Evolutionary conservation across 371 early-diverging fungal species (phyloP).

Genomic region (Rhizopus stolonifer): DNA sequence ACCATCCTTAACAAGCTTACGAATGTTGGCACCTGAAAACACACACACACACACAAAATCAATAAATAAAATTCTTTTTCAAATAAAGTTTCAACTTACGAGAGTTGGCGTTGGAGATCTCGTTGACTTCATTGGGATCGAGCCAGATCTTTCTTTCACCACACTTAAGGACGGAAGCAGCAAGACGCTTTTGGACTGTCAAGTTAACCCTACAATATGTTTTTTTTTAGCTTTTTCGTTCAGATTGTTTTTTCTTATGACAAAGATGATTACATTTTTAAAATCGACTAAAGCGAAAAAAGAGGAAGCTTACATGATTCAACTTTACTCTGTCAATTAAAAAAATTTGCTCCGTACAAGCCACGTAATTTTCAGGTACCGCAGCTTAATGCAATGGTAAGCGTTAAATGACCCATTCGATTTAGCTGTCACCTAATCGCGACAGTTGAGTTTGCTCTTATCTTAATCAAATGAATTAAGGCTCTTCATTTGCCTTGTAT

Average conservation of each 20-base stretch:
- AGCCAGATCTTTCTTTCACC: constrained; percentile 99
- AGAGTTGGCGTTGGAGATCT: constrained; percentile 96
- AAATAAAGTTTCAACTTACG: constrained; percentile 45
- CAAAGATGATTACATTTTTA: constrained; percentile 1
- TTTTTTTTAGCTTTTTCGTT: no score
- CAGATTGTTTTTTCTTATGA: neutral
- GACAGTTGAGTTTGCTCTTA: no score
- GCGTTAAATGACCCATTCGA: no score
- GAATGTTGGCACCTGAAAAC: constrained; percentile 85
- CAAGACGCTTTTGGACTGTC: constrained; percentile 92
- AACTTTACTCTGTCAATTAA: neutral
- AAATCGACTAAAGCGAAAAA: constrained; percentile 7
- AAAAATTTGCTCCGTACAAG: constrained; percentile 3
- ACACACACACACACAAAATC: neutral
- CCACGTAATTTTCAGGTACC: neutral
- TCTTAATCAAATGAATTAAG: no score
- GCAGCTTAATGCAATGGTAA: no score
- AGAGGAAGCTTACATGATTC: neutral
- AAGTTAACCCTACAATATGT: constrained; percentile 80
- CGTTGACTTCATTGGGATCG: constrained; percentile 96
- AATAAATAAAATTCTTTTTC: no score
- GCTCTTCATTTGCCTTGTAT: no score
- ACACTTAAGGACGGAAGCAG: constrained; percentile 97
- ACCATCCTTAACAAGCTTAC: constrained; percentile 97
- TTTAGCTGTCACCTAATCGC: no score